Conservation (phyloP, 2,329 filamentous ascomycete species). For the Herpotrichia juniperi region DNA sequence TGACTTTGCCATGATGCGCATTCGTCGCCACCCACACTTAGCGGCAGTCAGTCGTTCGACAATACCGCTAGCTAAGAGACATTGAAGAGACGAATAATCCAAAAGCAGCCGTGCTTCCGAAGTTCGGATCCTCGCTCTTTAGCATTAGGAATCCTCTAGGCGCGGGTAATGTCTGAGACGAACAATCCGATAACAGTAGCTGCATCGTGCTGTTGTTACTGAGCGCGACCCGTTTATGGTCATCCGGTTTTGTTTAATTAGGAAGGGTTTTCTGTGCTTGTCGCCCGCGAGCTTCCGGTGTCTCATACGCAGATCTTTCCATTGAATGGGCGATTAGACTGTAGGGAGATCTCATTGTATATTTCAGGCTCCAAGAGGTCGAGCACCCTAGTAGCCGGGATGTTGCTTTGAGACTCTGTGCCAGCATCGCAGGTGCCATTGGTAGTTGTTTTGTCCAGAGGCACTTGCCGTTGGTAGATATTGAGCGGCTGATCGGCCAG, state of each 20-base stretch:
- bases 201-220: slow-evolving; percentile 1
- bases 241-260: background rate
- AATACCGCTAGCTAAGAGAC: slow-evolving; percentile 12
- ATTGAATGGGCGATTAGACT: background rate
- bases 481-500: slow-evolving; percentile 21
- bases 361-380: slow-evolving; percentile 4
- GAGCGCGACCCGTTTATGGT: slow-evolving; percentile 5
- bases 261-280: slow-evolving; percentile 2
- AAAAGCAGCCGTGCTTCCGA: background rate
- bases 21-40: slow-evolving; percentile 4
- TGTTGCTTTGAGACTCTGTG: slow-evolving; percentile 9
- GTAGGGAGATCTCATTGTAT: background rate
- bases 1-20: slow-evolving; percentile 19
- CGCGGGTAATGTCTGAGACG: slow-evolving; percentile 13
- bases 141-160: slow-evolving; percentile 9
- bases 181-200: slow-evolving; percentile 13
- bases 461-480: background rate
- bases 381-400: slow-evolving; percentile 4
- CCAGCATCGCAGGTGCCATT: slow-evolving; percentile 3
- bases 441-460: background rate
- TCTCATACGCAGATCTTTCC: slow-evolving; percentile 14
- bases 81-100: background rate
- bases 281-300: slow-evolving; percentile 11
- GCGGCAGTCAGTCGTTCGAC: slow-evolving; percentile 11
- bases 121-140: slow-evolving; percentile 3